Percentiles rank a stretch among this genome's conserved stretches.
These are phyloP conservation scores for Syzygium malaccense DNA, from an alignment of 441 rosid species.

Conservation along the genomic window DNA sequence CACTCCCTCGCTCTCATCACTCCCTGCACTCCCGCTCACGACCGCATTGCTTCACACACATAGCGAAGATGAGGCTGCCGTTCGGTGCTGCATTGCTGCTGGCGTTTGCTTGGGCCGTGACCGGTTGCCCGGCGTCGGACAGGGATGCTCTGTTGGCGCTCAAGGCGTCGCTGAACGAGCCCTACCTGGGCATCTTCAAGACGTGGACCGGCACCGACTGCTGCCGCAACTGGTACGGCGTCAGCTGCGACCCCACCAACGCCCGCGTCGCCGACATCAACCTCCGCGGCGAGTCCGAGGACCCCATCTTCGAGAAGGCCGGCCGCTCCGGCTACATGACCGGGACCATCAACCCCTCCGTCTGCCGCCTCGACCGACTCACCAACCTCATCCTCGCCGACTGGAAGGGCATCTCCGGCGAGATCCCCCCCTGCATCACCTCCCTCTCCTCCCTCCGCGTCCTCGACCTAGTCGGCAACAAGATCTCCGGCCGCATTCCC, in stretches of 20 bases:
- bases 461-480: slow-evolving; percentile 69
- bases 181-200: slow-evolving; percentile 62
- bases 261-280: slow-evolving; percentile 64
- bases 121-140: slow-evolving; percentile 51
- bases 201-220: slow-evolving; percentile 64
- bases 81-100: background rate
- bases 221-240: slow-evolving; percentile 69
- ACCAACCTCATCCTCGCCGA: slow-evolving; percentile 51
- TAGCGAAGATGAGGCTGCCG: background rate
- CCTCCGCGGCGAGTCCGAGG: slow-evolving; percentile 93
- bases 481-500: slow-evolving; percentile 50
- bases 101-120: slow-evolving; percentile 9
- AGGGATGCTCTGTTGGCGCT: slow-evolving; percentile 46
- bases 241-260: slow-evolving; percentile 72
- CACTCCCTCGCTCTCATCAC: background rate
- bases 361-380: slow-evolving; percentile 58
- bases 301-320: slow-evolving; percentile 57
- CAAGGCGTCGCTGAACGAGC: slow-evolving; percentile 55
- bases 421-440: slow-evolving; percentile 52
- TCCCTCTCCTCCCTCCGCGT: slow-evolving; percentile 58
- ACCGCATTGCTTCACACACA: background rate
- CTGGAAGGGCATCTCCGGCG: slow-evolving; percentile 66
- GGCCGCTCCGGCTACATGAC: slow-evolving; percentile 74
- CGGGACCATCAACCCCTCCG: slow-evolving; percentile 61
- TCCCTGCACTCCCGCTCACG: background rate